Evolutionary conservation across 192 early-diverging fungal species (phyloP).

Genomic region (Chytriomyces sp.): DNA sequence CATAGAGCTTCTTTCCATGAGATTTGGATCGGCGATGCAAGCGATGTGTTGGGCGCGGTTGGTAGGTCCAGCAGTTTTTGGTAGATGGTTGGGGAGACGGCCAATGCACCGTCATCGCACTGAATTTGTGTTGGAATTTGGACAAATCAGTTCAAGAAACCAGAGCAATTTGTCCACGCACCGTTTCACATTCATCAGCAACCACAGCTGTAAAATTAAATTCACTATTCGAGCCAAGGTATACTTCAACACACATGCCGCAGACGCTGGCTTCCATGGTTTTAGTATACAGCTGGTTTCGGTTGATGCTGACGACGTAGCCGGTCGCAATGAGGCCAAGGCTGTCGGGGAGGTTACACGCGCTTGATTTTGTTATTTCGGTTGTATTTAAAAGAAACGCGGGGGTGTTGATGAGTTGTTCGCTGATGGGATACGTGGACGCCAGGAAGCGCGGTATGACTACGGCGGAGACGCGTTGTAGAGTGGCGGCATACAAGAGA

Average conservation of each 20-base stretch:
- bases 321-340: slow-evolving; percentile 5
- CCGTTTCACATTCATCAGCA: slow-evolving; percentile 1
- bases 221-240: neutral
- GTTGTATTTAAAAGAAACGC: neutral
- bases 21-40: neutral
- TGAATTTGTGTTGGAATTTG: neutral
- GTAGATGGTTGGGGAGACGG: slow-evolving; percentile 4
- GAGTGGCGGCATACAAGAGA: no score
- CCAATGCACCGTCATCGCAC: neutral
- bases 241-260: slow-evolving; percentile 11
- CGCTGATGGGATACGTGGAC: slow-evolving; percentile 9
- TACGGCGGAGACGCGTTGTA: neutral
- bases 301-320: neutral
- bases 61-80: neutral
- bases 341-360: neutral
- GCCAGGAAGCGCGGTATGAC: slow-evolving; percentile 6
- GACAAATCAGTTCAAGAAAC: neutral
- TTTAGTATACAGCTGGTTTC: neutral
- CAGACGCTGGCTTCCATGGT: neutral
- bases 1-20: neutral
- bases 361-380: neutral
- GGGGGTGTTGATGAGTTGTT: neutral
- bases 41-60: neutral
- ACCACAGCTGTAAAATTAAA: neutral
- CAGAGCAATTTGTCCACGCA: neutral